A percentile compares a stretch with the other conserved stretches of the same genome.
phyloP scores from a whole-genome alignment of 306 rosid genomes.

The Sindora glabra region DNA sequence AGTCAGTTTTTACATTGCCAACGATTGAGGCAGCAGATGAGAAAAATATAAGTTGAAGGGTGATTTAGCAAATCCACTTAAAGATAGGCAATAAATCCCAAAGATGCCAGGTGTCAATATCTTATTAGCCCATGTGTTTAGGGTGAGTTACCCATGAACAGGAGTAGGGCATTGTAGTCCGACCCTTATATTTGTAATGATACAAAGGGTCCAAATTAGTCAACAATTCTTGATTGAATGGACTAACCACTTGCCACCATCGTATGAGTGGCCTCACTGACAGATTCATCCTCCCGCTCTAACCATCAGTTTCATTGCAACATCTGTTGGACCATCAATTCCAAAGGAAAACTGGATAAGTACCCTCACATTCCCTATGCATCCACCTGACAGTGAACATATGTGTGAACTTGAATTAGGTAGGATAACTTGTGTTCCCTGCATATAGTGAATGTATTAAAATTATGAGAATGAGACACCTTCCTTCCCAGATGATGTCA shows the following conservation, averaged over 20 bases:
- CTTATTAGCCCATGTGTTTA: no score
- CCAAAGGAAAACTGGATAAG: slow-evolving; percentile 82
- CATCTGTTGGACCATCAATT: slow-evolving; percentile 80
- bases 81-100: no score
- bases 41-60: no score
- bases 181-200: no score
- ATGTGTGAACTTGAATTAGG: slow-evolving; percentile 92
- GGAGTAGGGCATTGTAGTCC: no score
- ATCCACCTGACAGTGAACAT: slow-evolving; percentile 72
- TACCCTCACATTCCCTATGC: slow-evolving; percentile 72
- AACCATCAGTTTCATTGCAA: slow-evolving; percentile 85
- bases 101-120: no score
- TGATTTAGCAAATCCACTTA: no score
- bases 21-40: no score
- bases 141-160: no score
- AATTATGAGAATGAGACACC: neutral
- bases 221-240: slow-evolving; percentile 10
- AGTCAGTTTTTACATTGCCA: no score
- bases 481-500: no score
- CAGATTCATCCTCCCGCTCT: slow-evolving; percentile 70
- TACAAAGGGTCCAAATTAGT: slow-evolving; percentile 1
- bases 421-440: slow-evolving; percentile 81
- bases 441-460: slow-evolving; percentile 23
- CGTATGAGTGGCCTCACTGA: slow-evolving; percentile 80
- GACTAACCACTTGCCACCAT: slow-evolving; percentile 88